Percentiles rank a stretch among this genome's conserved stretches.
Conservation (phyloP, 192 early-diverging fungal genomes). For the Chytriomyces sp. region DNA sequence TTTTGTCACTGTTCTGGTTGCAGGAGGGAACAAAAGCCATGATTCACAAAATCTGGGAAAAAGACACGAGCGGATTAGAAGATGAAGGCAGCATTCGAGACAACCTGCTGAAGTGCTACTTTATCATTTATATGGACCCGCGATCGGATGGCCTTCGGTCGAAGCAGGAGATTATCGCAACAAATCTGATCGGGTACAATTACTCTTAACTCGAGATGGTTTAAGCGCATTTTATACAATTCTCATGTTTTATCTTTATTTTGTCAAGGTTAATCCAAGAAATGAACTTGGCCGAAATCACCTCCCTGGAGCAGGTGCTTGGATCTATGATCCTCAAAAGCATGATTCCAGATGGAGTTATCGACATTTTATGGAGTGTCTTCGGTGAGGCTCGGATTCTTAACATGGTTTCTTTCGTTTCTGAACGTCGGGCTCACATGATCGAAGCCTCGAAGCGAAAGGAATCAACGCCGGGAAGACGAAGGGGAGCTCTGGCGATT, state of each 20-base stretch:
- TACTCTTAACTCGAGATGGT: neutral
- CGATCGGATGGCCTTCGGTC: conserved; percentile 32
- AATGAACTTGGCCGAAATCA: conserved; percentile 90
- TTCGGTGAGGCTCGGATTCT: conserved; percentile 42
- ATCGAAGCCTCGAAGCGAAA: conserved; percentile 48
- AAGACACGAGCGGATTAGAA: conserved; percentile 53
- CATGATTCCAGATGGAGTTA: conserved; percentile 68
- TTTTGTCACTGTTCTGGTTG: conserved; percentile 1
- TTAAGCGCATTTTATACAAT: neutral
- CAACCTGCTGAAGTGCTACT: conserved; percentile 78
- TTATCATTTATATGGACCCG: conserved; percentile 76
- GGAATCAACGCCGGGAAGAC: conserved; percentile 70
- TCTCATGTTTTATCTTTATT: conserved; percentile 13
- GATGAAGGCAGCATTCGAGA: conserved; percentile 53
- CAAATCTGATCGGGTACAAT: conserved; percentile 67
- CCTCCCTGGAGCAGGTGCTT: conserved; percentile 91
- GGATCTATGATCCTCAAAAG: conserved; percentile 73
- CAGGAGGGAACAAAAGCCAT: conserved; percentile 89
- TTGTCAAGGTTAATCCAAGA: conserved; percentile 74
- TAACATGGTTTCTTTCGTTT: neutral
- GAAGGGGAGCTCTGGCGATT: conserved; percentile 90
- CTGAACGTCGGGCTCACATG: too few relatives aligned
- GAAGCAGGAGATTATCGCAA: conserved; percentile 54
- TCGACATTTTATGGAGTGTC: conserved; percentile 80
- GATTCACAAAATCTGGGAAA: conserved; percentile 92